Conservation (phyloP, 345 rosid genomes). For the Erucastrum elatum region DNA sequence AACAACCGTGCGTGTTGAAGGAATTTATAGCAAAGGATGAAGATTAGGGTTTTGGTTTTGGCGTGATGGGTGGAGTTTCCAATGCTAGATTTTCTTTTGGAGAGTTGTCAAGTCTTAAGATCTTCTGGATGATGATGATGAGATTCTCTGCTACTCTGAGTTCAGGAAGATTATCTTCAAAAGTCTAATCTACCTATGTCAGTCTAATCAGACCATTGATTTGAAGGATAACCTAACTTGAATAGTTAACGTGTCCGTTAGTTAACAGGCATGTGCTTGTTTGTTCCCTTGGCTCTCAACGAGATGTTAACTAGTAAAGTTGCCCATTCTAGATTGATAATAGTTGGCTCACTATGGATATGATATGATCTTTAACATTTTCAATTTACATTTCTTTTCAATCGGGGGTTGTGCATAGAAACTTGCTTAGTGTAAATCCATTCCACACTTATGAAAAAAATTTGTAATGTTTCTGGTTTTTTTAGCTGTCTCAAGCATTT, state of each 20-base stretch:
- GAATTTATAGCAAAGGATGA: background rate
- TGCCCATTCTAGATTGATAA: background rate
- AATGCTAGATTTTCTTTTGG: background rate
- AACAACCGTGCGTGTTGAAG: background rate
- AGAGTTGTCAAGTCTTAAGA: background rate
- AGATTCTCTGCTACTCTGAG: background rate
- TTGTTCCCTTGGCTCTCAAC: background rate
- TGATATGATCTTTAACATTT: background rate
- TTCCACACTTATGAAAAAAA: conserved; percentile 25
- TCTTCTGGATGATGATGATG: background rate
- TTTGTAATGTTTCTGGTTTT: background rate
- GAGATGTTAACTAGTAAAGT: background rate
- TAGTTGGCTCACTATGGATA: background rate
- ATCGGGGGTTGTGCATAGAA: no score
- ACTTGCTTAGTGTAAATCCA: conserved; percentile 2
- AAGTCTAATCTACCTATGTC: background rate
- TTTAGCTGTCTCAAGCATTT: background rate
- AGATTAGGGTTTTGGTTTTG: background rate
- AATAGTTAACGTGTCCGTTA: background rate
- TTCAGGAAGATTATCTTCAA: background rate
- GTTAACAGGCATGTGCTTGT: background rate
- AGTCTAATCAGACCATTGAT: background rate
- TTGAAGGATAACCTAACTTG: background rate
- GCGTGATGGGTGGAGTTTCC: background rate
- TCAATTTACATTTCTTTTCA: no score